A percentile compares a stretch with the other conserved stretches of the same genome.
Evolutionary conservation across 495 filamentous ascomycete species (phyloP).

Genomic region (Emericellopsis terricola): DNA sequence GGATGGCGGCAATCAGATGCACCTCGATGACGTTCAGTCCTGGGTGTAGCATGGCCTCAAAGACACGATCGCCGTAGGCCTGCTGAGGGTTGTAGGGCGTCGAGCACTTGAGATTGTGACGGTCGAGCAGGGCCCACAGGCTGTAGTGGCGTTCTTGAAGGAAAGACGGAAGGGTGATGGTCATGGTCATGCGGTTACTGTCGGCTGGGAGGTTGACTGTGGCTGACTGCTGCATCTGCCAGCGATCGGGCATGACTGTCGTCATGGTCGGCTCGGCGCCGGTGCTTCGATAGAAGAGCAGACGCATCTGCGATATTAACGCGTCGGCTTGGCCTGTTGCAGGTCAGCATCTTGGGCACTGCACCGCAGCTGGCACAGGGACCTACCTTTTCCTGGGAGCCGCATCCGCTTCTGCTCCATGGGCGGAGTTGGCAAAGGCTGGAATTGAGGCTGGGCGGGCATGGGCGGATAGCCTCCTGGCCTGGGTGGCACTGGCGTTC

Average conservation of each 20-base stretch:
- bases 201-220: constrained; percentile 43
- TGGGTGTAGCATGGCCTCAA: constrained; percentile 39
- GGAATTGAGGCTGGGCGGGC: constrained; percentile 10
- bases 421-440: constrained; percentile 12
- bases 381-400: constrained; percentile 36
- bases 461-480: constrained; percentile 3
- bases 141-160: constrained; percentile 40
- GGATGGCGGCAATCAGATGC: constrained; percentile 42
- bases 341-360: too few relatives aligned
- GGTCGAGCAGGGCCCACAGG: constrained; percentile 37
- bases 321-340: constrained; percentile 26
- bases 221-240: constrained; percentile 45
- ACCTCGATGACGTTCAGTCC: constrained; percentile 50
- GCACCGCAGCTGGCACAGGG: too few relatives aligned
- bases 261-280: constrained; percentile 31
- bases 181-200: constrained; percentile 47
- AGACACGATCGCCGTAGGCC: constrained; percentile 27
- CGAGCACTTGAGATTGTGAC: constrained; percentile 23
- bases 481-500: constrained; percentile 8
- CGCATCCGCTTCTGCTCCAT: constrained; percentile 11
- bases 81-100: constrained; percentile 25
- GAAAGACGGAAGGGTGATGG: constrained; percentile 36
- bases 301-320: constrained; percentile 42
- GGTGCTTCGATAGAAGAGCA: constrained; percentile 48
- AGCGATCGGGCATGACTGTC: constrained; percentile 40